These are phyloP conservation scores for Haplographium delicatum DNA, from an alignment of 495 filamentous ascomycete species.

Conservation along the genomic window DNA sequence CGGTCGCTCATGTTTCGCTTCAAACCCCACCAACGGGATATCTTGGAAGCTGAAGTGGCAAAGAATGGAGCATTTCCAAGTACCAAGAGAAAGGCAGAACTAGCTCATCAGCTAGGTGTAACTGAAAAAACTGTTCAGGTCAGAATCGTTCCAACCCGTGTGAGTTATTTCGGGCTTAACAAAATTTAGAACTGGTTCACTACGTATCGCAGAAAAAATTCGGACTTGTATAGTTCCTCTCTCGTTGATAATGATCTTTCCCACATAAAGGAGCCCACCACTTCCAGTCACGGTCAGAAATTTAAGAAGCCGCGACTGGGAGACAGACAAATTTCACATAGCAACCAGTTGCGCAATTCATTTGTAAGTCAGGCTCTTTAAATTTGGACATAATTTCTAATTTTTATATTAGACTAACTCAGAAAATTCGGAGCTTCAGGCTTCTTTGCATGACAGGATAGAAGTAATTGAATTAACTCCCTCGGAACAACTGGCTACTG, in stretches of 20 bases:
- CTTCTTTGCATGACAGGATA: no score
- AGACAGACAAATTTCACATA: neutral
- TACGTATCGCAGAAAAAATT: neutral
- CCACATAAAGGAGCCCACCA: neutral
- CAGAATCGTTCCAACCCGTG: neutral
- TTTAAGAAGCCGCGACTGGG: neutral
- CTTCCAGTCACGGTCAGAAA: neutral
- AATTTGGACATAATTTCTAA: neutral
- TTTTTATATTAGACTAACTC: no score
- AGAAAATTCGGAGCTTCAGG: no score
- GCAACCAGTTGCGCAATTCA: neutral
- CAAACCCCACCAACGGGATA: neutral
- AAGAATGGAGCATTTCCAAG: neutral
- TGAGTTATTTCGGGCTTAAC: neutral
- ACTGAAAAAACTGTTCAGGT: slow-evolving; percentile 4
- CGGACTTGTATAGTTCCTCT: neutral
- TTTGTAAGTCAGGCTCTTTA: neutral
- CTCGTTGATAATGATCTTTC: neutral
- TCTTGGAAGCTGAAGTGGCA: neutral
- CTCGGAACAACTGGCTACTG: neutral
- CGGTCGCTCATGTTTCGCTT: neutral
- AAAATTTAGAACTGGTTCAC: slow-evolving; percentile 7
- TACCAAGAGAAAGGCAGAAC: slow-evolving; percentile 1
- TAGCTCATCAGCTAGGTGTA: slow-evolving; percentile 4
- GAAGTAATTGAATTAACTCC: neutral